phyloP scores from a whole-genome alignment of 2,329 filamentous ascomycete species.

The Neoscytalidium dimidiatum region DNA sequence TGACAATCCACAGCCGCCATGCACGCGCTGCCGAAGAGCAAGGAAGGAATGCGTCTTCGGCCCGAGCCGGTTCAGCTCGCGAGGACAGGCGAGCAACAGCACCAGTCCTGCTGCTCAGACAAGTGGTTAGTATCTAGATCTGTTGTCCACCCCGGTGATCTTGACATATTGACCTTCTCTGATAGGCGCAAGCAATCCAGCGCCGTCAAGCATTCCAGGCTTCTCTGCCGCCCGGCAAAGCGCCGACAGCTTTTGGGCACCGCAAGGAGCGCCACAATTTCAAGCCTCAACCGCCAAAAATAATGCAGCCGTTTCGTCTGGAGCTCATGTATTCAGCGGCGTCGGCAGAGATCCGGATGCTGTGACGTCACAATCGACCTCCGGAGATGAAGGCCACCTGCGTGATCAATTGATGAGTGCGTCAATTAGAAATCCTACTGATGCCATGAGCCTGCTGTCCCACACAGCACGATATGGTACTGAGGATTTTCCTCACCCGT shows the following conservation, averaged over 20 bases:
- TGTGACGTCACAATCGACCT: not conserved
- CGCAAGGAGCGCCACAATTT: not conserved
- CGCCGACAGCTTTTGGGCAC: not conserved
- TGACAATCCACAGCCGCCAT: constrained; percentile 10
- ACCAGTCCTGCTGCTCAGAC: not conserved
- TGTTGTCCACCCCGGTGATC: too few relatives aligned
- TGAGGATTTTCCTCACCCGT: not conserved
- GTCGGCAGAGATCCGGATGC: not conserved
- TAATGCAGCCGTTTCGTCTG: not conserved
- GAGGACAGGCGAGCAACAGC: not conserved
- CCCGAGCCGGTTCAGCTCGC: constrained; percentile 10
- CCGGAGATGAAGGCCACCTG: not conserved
- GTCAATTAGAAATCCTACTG: not conserved
- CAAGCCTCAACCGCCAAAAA: not conserved
- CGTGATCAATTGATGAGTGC: constrained; percentile 11
- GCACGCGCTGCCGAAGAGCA: constrained; percentile 13
- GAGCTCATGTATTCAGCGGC: not conserved
- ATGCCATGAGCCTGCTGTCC: constrained; percentile 9
- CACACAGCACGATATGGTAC: not conserved
- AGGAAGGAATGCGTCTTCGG: constrained; percentile 17
- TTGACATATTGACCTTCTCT: not conserved
- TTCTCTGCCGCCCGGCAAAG: not conserved
- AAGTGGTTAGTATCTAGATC: not conserved
- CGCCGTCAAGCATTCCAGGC: not conserved
- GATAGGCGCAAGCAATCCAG: not conserved